Base-by-base conservation (phyloP, 805 yeast genomes). In the Wickerhamiella domercqiae region DNA sequence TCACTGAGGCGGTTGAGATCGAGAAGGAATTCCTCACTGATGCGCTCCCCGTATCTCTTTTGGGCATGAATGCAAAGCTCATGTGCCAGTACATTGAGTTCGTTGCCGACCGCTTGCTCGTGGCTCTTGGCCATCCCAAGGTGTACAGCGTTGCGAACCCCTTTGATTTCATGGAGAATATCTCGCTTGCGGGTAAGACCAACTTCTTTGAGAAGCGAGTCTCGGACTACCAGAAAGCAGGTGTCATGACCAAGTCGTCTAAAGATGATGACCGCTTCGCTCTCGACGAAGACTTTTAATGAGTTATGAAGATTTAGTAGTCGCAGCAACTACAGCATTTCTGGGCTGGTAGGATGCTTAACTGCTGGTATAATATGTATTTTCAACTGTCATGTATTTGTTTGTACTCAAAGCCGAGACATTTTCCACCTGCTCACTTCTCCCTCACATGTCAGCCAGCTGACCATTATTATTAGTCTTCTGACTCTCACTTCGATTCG, bases 151-250 rank as follows among this genome's bases (percentile, higher is more conserved):
- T 70, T 43, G 67, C 81, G 46, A 87, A 87, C 61, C 98, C 98
- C 61, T 87, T 87, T 60, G 98, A 87, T 63, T 87, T 87, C 59
- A 87, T 87, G 98, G 98, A 87, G 69, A 87, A 90, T 69, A 87
- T 87, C 55, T 87, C 97, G 6, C 73, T 87, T 52, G 93, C 96
- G 42, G 98, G 98, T 64, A 87, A 87, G 74, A 87, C 98, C 53
- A 87, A 90, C 70, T 87, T 87, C 75, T 87, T 87, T 58, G 98
- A 87, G 71, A 87, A 87, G 75, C 80, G 98, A 67, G 98, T 87
- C 41, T 80, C 94, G 41, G 98, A 87, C 64, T 87, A 87, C 67
- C 98, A 87, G 67, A 90, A 87, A 68, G 97, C 98, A 41, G 97
- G 98, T 68, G 98, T 87, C 55, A 87, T 87, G 90, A 87, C 94